Evolutionary conservation across 768 basidiomycete genomes (phyloP).

Genomic region (Termitomyces sp.): DNA sequence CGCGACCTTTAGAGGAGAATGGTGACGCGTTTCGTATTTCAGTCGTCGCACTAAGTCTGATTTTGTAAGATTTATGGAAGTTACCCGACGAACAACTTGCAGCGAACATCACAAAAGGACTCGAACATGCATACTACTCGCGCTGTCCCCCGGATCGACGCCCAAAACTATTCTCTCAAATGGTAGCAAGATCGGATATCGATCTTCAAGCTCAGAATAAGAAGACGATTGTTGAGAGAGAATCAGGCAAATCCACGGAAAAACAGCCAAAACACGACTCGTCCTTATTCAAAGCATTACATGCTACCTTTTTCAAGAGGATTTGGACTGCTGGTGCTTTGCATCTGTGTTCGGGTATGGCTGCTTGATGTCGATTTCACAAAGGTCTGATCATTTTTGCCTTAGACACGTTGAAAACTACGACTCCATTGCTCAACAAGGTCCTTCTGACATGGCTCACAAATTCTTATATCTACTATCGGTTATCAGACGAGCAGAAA

Average conservation of each 20-base stretch:
- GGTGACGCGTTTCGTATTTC: slow-evolving; percentile 22
- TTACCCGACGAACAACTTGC: slow-evolving; percentile 31
- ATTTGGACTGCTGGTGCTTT: slow-evolving; percentile 46
- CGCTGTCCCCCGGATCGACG: slow-evolving; percentile 36
- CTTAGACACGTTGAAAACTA: slow-evolving; percentile 44
- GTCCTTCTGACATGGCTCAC: slow-evolving; percentile 55
- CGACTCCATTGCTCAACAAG: slow-evolving; percentile 53
- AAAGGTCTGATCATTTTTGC: not conserved
- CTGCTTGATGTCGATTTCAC: not conserved
- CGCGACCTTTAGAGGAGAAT: slow-evolving; percentile 43
- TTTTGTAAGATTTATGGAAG: slow-evolving; percentile 38
- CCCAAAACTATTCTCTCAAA: slow-evolving; percentile 15
- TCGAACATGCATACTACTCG: slow-evolving; percentile 38
- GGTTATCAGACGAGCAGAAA: slow-evolving; percentile 29
- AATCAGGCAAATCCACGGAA: not conserved
- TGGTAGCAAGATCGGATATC: not conserved
- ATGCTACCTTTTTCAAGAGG: slow-evolving; percentile 37
- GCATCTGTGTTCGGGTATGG: slow-evolving; percentile 36
- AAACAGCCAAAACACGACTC: slow-evolving; percentile 30
- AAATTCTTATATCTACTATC: slow-evolving; percentile 38
- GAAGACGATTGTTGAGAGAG: not conserved
- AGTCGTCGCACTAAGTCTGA: not conserved
- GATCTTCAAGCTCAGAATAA: not conserved
- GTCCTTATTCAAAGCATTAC: slow-evolving; percentile 44
- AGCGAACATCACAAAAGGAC: slow-evolving; percentile 25